A percentile compares a stretch with the other conserved stretches of the same genome.
phyloP scores from a whole-genome alignment of 208 protist genomes.

The Naegleria gruberi region DNA sequence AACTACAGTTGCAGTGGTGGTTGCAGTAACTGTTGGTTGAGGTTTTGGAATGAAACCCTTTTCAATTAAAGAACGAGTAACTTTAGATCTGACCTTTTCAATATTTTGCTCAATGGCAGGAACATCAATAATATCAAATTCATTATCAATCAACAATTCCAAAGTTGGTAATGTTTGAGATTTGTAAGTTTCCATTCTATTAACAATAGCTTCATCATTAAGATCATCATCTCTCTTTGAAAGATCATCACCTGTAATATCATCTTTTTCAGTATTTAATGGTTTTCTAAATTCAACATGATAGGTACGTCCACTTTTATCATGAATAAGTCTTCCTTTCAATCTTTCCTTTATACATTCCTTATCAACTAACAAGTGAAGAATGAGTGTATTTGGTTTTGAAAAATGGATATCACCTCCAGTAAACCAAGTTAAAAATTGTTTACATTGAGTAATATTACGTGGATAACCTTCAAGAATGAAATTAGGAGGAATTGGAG shows the following conservation, averaged over 20 bases:
- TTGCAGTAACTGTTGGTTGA: not conserved
- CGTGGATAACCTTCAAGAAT: slow-evolving; percentile 8
- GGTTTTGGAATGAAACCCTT: not conserved
- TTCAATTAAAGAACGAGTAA: not conserved
- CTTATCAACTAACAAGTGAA: not conserved
- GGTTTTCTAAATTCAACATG: not conserved
- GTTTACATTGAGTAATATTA: not conserved
- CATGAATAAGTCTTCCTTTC: slow-evolving; percentile 17
- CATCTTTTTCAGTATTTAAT: not conserved
- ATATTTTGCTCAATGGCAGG: not conserved
- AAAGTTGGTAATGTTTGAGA: not conserved
- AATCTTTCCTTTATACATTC: slow-evolving; percentile 4
- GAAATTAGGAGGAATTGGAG: not conserved
- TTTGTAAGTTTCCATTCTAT: not conserved
- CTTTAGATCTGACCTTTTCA: not conserved
- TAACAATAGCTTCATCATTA: not conserved
- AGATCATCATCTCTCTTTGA: not conserved
- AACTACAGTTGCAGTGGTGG: not conserved
- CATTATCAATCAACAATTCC: not conserved
- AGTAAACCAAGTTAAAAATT: not conserved
- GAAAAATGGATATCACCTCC: not conserved
- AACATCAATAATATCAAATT: not conserved
- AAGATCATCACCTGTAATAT: not conserved
- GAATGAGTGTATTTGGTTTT: not conserved
- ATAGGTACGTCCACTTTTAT: not conserved